Evolutionary conservation across 805 yeast genomes (phyloP).

Genomic region (Kazachstania bromeliacearum): DNA sequence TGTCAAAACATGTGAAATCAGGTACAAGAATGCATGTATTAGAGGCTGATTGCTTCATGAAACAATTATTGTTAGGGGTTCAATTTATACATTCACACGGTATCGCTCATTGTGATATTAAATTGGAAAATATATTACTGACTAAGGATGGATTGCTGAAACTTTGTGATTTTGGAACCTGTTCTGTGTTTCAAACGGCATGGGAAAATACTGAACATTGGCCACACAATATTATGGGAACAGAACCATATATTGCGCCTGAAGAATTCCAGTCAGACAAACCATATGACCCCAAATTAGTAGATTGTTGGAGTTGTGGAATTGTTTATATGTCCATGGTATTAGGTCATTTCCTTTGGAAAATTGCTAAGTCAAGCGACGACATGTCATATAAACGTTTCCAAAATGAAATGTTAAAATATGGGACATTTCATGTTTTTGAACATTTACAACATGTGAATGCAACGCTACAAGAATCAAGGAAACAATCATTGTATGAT

Average conservation of each 20-base stretch:
- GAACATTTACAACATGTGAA: constrained; percentile 42
- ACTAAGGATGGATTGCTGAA: constrained; percentile 57
- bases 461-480: constrained; percentile 29
- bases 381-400: constrained; percentile 38
- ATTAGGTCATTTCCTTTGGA: constrained; percentile 87
- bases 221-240: constrained; percentile 71
- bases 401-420: constrained; percentile 35
- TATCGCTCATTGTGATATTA: constrained; percentile 87
- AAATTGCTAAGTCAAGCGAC: constrained; percentile 53
- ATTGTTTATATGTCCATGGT: constrained; percentile 69
- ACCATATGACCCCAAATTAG: constrained; percentile 64
- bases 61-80: constrained; percentile 75
- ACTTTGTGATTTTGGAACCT: constrained; percentile 82
- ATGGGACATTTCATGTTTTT: constrained; percentile 36
- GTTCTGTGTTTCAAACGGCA: constrained; percentile 82
- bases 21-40: constrained; percentile 45
- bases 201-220: constrained; percentile 73
- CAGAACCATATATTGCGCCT: constrained; percentile 88
- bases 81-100: constrained; percentile 84
- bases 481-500: constrained; percentile 43
- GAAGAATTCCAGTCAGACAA: constrained; percentile 57
- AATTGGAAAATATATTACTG: constrained; percentile 76
- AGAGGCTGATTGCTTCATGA: constrained; percentile 85
- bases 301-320: constrained; percentile 87
- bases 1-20: constrained; percentile 40